Conservation (phyloP, 352 stramenopile genomes). For the Elongisporangium prolatum region DNA sequence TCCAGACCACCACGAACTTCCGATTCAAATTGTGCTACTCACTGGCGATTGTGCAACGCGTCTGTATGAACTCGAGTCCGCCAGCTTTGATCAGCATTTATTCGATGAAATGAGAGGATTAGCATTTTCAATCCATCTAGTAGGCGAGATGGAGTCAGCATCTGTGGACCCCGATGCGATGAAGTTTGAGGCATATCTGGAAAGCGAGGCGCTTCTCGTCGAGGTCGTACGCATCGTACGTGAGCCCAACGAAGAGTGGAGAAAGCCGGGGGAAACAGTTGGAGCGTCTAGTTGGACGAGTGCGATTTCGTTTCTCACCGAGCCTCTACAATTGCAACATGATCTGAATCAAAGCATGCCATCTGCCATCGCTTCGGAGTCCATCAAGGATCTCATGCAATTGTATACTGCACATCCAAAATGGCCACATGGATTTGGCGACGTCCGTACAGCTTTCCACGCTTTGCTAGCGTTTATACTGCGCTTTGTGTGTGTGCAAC, state of each 20-base stretch:
- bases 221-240: slow-evolving; percentile 41
- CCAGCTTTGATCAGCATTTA: slow-evolving; percentile 20
- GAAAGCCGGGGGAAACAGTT: slow-evolving; percentile 36
- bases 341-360: no score
- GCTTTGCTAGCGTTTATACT: no score
- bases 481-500: no score
- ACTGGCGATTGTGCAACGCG: slow-evolving; percentile 1
- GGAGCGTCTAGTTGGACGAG: slow-evolving; percentile 51
- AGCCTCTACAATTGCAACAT: no score
- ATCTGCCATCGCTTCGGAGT: no score
- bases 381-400: no score
- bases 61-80: neutral
- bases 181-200: slow-evolving; percentile 55
- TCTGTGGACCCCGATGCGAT: slow-evolving; percentile 6
- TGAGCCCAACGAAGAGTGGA: slow-evolving; percentile 30
- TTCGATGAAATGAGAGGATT: slow-evolving; percentile 18
- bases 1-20: slow-evolving; percentile 15
- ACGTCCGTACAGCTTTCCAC: no score
- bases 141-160: slow-evolving; percentile 13
- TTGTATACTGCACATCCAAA: no score
- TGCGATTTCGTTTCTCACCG: slow-evolving; percentile 31
- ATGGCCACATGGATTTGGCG: no score
- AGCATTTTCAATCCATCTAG: slow-evolving; percentile 6
- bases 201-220: slow-evolving; percentile 52
- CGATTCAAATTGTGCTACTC: slow-evolving; percentile 20